A percentile compares a stretch with the other conserved stretches of the same genome.
phyloP scores from a whole-genome alignment of 306 rosid species.

The Acacia crassicarpa region DNA sequence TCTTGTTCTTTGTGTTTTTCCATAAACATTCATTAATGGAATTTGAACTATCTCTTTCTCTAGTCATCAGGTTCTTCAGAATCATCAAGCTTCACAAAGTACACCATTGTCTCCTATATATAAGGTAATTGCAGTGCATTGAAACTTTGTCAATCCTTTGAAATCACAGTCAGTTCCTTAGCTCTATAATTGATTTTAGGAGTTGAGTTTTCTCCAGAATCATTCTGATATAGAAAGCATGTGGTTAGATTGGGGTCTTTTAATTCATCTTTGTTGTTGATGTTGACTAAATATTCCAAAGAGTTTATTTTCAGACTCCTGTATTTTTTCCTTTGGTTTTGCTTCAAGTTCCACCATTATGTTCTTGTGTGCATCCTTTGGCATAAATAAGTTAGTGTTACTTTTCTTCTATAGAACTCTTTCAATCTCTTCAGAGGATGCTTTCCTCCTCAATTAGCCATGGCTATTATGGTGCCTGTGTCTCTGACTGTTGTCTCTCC shows the following conservation, averaged over 20 bases:
- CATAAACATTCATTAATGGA: background rate
- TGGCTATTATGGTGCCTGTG: conserved; percentile 1
- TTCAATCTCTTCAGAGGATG: background rate
- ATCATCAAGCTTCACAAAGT: conserved; percentile 61
- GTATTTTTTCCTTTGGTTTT: background rate
- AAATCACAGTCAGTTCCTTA: conserved; percentile 11
- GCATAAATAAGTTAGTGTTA: background rate
- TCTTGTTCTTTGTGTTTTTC: background rate
- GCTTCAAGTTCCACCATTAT: conserved; percentile 4
- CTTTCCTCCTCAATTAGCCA: background rate
- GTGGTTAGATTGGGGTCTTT: background rate
- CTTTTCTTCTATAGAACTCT: conserved; percentile 16
- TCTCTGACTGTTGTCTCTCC: background rate
- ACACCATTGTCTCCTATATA: conserved; percentile 82
- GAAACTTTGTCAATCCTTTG: conserved; percentile 23
- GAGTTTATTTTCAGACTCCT: background rate
- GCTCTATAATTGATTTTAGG: conserved; percentile 2
- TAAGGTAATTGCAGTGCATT: conserved; percentile 55
- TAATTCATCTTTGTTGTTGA: background rate
- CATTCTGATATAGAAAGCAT: background rate
- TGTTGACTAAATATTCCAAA: background rate
- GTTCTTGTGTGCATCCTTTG: conserved; percentile 18
- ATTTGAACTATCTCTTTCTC: conserved; percentile 33
- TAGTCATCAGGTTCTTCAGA: conserved; percentile 80
- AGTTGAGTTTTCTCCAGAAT: background rate